phyloP scores from a whole-genome alignment of 139 green algal genomes.

The Spirogloea muscicola region DNA sequence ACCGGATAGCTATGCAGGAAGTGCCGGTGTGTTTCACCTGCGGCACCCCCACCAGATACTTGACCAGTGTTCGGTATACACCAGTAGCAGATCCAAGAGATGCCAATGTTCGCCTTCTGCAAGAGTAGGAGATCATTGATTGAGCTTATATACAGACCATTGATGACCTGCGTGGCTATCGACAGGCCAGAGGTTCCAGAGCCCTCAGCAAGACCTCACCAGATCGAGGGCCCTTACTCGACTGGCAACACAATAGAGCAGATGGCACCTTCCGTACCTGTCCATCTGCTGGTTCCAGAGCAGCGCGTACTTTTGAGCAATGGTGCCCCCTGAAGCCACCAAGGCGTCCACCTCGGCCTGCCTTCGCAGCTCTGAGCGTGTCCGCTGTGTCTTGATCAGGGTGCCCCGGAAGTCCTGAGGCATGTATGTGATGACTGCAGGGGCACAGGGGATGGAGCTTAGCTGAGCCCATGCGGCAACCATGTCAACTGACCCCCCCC shows the following conservation, averaged over 20 bases:
- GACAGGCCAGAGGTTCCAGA: too few species aligned
- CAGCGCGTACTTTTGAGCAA: conserved; percentile 53
- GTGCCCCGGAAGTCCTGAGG: conserved; percentile 52
- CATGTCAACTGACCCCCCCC: too few species aligned
- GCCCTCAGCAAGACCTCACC: too few species aligned
- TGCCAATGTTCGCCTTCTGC: conserved; percentile 42
- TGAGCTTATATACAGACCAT: too few species aligned
- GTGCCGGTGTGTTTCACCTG: too few species aligned
- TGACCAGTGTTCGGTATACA: conserved; percentile 52
- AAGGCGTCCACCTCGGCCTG: conserved; percentile 47
- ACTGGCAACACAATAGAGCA: not conserved
- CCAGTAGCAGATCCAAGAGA: conserved; percentile 42
- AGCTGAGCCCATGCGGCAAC: too few species aligned
- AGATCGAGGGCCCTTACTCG: too few species aligned
- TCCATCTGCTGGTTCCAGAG: conserved; percentile 58
- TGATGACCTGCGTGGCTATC: too few species aligned
- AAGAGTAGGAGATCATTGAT: conserved; percentile 1
- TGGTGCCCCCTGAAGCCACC: conserved; percentile 38
- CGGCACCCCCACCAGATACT: conserved; percentile 47
- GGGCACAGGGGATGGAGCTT: not conserved
- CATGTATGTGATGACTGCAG: conserved; percentile 46
- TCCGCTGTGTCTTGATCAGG: conserved; percentile 49
- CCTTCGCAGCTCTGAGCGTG: conserved; percentile 46
- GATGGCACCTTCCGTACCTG: too few species aligned
- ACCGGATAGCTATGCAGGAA: too few species aligned